Base-by-base conservation (phyloP, 352 stramenopile genomes). In the Phytopythium sindhum region DNA sequence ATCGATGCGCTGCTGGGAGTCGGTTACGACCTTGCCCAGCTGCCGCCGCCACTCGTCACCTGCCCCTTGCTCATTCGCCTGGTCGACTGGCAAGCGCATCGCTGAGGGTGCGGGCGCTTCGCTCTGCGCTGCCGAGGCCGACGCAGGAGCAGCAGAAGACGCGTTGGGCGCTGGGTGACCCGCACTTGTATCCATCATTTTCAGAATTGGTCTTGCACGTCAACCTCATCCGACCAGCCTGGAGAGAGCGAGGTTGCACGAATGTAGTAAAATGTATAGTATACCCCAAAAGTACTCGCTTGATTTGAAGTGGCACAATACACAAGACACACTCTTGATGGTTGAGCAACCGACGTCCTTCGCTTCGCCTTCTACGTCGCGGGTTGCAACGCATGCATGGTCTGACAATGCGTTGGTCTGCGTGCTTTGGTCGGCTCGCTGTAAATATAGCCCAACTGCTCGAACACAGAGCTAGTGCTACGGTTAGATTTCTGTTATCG, bases 1-100 rank as follows among this genome's bases (percentile, higher is more conserved):
- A 63, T 94, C 85, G 35, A 94, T 77, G n/a, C 60, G 65, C 50
- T 85, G 75, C 42, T 81, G 70, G 0, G 69, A 75, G 31, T 79
- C 66, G 48, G 69, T 66, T 28, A 82, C 68, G 2, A 71, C 47
- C 59, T 57, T 41, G 42, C 78, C 75, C 19, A 84, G 55, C 67
- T 70, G 69, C 21, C 58, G 69, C 24, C 78, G 56, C 56, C 35
- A 52, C 28, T 52, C 26, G 26, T 41, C 41, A 24, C 23, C 24
- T 23, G 23, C 12, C 4, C 11, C 12, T 35, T 48, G 19, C 8
- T 19, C 39, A 17, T 21, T 17, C 19, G 7, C 12, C n/a, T 28
- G 33, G 2, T 4, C 14, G 5, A 4, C 9, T n/a, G 47, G 47
- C 24, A 5, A 26, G 8, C 14, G 12, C 23, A 31, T 12, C 21